Evolutionary conservation across 345 rosid species (phyloP), one percentile per base, ranked within the genome.

Genomic region (Heritiera fomes): DNA sequence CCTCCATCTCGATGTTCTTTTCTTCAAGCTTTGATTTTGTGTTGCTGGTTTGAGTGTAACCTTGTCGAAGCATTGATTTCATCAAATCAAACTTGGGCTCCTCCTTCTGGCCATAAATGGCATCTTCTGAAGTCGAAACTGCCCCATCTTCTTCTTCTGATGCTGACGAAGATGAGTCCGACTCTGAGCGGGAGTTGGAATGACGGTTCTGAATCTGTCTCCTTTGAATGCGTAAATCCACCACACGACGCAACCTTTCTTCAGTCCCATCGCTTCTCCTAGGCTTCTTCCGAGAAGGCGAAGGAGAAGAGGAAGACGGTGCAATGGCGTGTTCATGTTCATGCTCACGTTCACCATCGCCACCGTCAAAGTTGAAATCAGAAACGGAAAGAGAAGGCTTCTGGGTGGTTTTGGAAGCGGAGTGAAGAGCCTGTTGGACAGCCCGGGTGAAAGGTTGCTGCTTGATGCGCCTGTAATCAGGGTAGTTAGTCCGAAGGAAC

Each of bases 101-200:
- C 83, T 84, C 87, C 38, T 85, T 76, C 81, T 85, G 80, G 59
- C 81, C 73, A 52, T 88, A 89, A 66, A 92, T 78, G 0, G 87
- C 90, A 68, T 88, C 97, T 71, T 83, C 93, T 0, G 95, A 92
- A 12, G 91, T 90, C 0, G 97, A 88, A 32, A 89, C 86, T 4
- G 83, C 82, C 14, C 84, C 90, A 53, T 78, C 85, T 59, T 67
- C 84, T 43, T 84, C 84, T 7, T 65, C 78, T 18, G 56, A 52
- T 30, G 86, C 75, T 2, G 81, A 74, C 1, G 45, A 58, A 4
- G 45, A 58, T 0, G 40, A 53, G 30, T 66, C 79, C 0, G 83
- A 83, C 1, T 83, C 87, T 15, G 85, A 79, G 85, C 55, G 8
- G 76, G 81, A 32, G 87, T 67, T 5, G 53, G 55, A 18, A 49